Percentiles rank a stretch among this genome's conserved stretches.
Evolutionary conservation across 306 rosid genomes (phyloP).

Genomic region (Sphenostylis stenocarpa): DNA sequence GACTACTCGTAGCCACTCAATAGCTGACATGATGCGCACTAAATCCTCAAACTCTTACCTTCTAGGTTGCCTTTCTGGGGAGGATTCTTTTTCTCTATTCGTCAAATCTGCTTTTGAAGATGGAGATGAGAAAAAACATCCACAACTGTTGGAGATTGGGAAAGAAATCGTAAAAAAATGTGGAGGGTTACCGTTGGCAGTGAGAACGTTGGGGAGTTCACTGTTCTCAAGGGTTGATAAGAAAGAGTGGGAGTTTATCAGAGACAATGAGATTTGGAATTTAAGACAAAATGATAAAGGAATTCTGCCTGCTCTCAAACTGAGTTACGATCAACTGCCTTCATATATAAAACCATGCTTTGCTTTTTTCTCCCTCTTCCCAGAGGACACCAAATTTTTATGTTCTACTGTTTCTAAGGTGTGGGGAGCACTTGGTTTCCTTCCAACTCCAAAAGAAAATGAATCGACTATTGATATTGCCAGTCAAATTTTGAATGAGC

Average conservation of each 20-base stretch:
- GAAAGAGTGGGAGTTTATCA: background rate
- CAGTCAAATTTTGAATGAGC: background rate
- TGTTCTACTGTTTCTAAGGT: rapidly evolving
- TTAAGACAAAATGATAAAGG: background rate
- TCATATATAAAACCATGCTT: background rate
- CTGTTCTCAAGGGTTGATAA: background rate
- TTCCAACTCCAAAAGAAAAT: no score
- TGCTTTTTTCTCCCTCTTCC: background rate
- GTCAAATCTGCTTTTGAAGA: slow-evolving; percentile 31
- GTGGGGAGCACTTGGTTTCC: background rate
- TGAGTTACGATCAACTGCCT: background rate
- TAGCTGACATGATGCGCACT: background rate
- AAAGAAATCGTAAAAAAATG: background rate
- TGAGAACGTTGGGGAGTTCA: background rate
- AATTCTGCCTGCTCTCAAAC: background rate
- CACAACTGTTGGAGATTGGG: background rate
- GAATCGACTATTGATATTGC: no score
- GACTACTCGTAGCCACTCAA: background rate
- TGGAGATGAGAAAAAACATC: background rate
- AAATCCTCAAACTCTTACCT: background rate
- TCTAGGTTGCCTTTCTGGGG: background rate
- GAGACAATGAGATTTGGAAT: background rate
- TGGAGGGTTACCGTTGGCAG: background rate
- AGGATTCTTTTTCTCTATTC: slow-evolving; percentile 26
- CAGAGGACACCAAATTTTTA: rapidly evolving